Evolutionary conservation across 176 grass and related monocot genomes (phyloP), one percentile per base, ranked within the genome.

Genomic region (Carex littledalei): DNA sequence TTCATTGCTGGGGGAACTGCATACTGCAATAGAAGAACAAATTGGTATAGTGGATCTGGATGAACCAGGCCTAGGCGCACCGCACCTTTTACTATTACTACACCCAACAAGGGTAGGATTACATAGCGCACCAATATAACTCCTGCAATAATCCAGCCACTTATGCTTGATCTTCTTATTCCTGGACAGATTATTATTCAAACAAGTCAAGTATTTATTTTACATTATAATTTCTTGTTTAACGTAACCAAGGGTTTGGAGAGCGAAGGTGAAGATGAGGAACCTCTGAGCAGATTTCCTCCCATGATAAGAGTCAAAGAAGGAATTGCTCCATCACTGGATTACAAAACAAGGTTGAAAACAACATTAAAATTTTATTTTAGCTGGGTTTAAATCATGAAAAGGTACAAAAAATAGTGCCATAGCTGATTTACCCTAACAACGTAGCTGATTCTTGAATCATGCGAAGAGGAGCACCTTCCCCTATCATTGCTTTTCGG

Each of bases 251-350:
- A 68, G 11, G 22, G 32, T 20, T 70, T 43, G 34, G 11, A 24
- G 20, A 80, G n/a, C 57, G 79, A 86, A 85, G 20, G 68, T 5
- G n/a, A 13, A 57, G 50, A 59, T 56, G 52, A 22, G 12, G 1
- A 91, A 98, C 95, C 95, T 54, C 84, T 86, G 26, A 95, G 70
- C 61, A 98, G 88, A 89, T 98, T 95, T 68, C 88, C 93, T 88
- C 96, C 96, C 96, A 95, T 98, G 85, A 95, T 94, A 81, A 95
- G 8, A 7, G 96, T 89, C 35, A 99, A 7, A 0, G 96, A 90
- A 37, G 96, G 96, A 81, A 95, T 89, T 58, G 93, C 91, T 14
- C 87, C 96, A 49, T 89, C 90, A 4, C 93, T 99, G 71, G 3
- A 65, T 16, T 85, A 61, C 17, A 67, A 75, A 67, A 69, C 80